Base-by-base conservation (phyloP, 768 basidiomycete species). In the Calvatia gigantea region DNA sequence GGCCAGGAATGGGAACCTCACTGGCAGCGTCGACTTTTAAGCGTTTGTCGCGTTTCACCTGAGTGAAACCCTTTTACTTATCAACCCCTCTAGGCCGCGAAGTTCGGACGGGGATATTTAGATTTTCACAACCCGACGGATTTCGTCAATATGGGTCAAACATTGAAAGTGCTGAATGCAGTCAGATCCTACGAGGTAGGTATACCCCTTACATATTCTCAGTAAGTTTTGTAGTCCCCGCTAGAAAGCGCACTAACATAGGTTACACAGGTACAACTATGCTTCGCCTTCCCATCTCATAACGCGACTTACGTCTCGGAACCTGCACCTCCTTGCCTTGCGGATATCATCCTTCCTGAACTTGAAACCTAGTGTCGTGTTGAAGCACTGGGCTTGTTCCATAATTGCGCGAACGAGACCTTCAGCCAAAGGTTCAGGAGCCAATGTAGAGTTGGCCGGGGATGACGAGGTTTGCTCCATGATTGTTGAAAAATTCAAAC, bases 361-460 rank as follows among this genome's bases (percentile, higher is more conserved):
- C 14, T 76, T 98, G 42, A 88, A 90, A 49, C 89, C 94, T 0
- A 89, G 94, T 60, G 80, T 83, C 0, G 94, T 98, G 0, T 74
- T 99, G 38, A 91, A 87, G 60, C 96, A 98, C 65, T 99, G 97
- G 97, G 97, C 97, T 1, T 86, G 85, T 57, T 88, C 92, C 1
- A 96, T 97, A 70, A 97, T 99, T 55, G 69, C 84, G 45, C 83
- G 81, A 14, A 85, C 91, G 9, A 83, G 84, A 58, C 75, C 87
- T 0, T 75, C 82, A 0, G 70, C 81, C 0, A 76, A 79, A 23
- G 82, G 78, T 15, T 67, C 77, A 9, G 81, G 78, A 4, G 70
- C 74, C 52, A 82, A 85, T 54, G 73, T 73, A 2, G 85, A 85
- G 11, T 72, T 84, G 11, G 73, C 73, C 17, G 86, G 82, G 19